These are phyloP conservation scores for Candida coleopterorum DNA, from an alignment of 805 yeast genomes.

Conservation along the genomic window DNA sequence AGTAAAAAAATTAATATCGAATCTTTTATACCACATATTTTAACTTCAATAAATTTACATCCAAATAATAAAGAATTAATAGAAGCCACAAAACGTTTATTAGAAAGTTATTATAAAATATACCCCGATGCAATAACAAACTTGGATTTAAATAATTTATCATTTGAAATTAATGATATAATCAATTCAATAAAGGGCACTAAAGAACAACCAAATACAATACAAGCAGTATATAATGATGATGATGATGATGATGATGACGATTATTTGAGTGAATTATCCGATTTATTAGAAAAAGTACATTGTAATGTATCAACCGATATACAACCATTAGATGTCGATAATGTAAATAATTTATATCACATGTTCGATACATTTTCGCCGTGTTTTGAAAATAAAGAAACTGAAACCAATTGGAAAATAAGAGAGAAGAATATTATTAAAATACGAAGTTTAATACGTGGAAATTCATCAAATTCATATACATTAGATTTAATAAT, in stretches of 20 bases:
- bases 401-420: conserved; percentile 87
- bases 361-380: conserved; percentile 13
- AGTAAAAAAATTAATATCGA: conserved; percentile 30
- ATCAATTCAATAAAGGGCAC: background rate
- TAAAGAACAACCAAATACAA: background rate
- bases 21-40: conserved; percentile 17
- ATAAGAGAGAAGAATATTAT: conserved; percentile 59
- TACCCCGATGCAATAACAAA: background rate
- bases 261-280: background rate
- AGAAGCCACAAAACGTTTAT: background rate
- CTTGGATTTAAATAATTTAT: background rate
- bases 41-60: background rate
- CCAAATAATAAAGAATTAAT: background rate
- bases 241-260: background rate
- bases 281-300: conserved; percentile 10
- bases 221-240: background rate
- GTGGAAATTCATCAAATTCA: conserved; percentile 49
- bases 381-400: conserved; percentile 58
- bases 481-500: conserved; percentile 36
- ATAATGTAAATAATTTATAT: conserved; percentile 17
- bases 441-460: conserved; percentile 51
- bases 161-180: background rate
- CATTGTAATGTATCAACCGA: conserved; percentile 38
- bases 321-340: conserved; percentile 25
- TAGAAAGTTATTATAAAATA: background rate